Evolutionary conservation across 768 basidiomycete species (phyloP).

Genomic region (Pleurotus ostreatus): DNA sequence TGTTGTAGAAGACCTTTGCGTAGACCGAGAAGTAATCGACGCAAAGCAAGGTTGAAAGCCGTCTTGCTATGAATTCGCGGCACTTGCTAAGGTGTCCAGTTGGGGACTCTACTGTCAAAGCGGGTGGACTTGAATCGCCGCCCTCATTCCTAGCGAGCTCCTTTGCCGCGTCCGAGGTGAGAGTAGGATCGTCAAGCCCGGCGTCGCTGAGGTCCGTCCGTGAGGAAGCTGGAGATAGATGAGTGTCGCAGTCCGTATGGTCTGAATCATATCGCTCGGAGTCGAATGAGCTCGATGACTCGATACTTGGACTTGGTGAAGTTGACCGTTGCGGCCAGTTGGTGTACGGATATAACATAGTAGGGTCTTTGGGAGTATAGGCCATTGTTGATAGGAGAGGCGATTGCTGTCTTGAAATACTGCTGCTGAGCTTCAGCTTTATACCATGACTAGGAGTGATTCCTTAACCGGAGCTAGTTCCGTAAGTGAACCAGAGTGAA

Average conservation of each 20-base stretch:
- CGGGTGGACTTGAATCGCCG: background rate
- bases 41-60: background rate
- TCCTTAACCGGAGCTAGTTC: no score
- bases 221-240: background rate
- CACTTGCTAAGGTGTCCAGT: background rate
- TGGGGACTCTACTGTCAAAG: background rate
- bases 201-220: background rate
- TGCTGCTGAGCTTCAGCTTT: no score
- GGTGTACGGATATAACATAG: no score
- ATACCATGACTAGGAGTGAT: no score
- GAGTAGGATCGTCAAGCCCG: background rate
- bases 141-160: background rate
- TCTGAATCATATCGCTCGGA: background rate
- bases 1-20: background rate
- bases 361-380: no score
- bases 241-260: background rate
- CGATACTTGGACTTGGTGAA: background rate
- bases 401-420: no score
- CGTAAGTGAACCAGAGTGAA: no score
- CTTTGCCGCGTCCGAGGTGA: background rate
- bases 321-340: background rate
- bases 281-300: background rate
- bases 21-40: background rate
- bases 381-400: no score
- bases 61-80: background rate